Evolutionary conservation across 176 grass and related monocot genomes (phyloP).

Genomic region (Otatea glauca): DNA sequence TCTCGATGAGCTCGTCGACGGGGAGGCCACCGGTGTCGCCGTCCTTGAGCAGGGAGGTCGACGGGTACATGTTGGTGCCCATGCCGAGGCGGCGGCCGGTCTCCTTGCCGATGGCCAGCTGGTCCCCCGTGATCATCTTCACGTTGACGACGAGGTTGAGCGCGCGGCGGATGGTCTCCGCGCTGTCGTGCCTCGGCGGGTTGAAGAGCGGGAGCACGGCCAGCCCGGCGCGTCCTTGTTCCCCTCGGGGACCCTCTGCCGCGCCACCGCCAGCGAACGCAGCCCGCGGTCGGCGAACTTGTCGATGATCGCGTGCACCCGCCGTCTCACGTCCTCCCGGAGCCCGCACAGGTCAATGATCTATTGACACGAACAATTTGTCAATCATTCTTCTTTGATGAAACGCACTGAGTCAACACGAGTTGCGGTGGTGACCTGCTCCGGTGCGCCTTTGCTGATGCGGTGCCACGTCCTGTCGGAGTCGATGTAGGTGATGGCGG

Average conservation of each 20-base stretch:
- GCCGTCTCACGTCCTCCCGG: slow-evolving; percentile 41
- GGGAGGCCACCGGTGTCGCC: slow-evolving; percentile 66
- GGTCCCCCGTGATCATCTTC: slow-evolving; percentile 99
- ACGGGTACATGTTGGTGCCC: slow-evolving; percentile 98
- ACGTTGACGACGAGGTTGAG: slow-evolving; percentile 85
- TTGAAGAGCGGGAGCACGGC: slow-evolving; percentile 85
- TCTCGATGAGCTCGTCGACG: slow-evolving; percentile 95
- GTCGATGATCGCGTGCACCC: slow-evolving; percentile 65
- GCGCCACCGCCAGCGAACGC: slow-evolving; percentile 73
- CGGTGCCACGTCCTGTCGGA: slow-evolving; percentile 64
- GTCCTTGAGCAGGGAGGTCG: slow-evolving; percentile 75
- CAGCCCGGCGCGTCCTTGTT: slow-evolving; percentile 79
- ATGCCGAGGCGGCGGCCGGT: slow-evolving; percentile 82
- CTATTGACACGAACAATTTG: not conserved
- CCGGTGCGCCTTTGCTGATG: slow-evolving; percentile 76
- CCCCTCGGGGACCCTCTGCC: slow-evolving; percentile 73
- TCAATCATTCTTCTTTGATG: not conserved
- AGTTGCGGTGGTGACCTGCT: slow-evolving; percentile 50
- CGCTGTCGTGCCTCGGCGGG: slow-evolving; percentile 89
- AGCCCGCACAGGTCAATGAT: slow-evolving; percentile 75
- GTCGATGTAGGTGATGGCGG: slow-evolving; percentile 83
- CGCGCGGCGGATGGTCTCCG: slow-evolving; percentile 84
- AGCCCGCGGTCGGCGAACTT: slow-evolving; percentile 78
- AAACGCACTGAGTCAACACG: not conserved
- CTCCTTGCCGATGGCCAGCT: slow-evolving; percentile 94